phyloP scores from a whole-genome alignment of 2,329 filamentous ascomycete genomes.

The Xylaria sp. region DNA sequence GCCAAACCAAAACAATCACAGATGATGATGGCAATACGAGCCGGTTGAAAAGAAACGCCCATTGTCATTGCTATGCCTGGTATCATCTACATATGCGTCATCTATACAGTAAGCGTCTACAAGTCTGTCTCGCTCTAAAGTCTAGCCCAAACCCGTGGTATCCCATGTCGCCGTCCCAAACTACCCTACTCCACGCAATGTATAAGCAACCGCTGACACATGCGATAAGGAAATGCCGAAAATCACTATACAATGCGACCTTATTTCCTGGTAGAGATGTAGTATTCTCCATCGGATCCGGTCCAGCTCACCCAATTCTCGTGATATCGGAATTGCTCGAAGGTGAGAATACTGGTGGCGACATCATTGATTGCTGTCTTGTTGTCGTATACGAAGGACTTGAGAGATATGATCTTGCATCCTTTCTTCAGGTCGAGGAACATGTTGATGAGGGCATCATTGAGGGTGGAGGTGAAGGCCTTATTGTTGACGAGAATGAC shows the following conservation, averaged over 20 bases:
- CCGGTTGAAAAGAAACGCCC: conserved; percentile 6
- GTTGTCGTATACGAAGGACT: conserved; percentile 86
- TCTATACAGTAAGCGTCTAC: conserved; percentile 46
- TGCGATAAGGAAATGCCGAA: conserved; percentile 11
- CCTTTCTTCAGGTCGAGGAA: conserved; percentile 94
- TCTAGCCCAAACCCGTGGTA: conserved; percentile 37
- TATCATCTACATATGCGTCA: conserved; percentile 41
- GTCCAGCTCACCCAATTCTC: conserved; percentile 93
- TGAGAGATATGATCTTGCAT: conserved; percentile 89
- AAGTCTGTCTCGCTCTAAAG: conserved; percentile 32
- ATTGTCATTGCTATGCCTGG: conserved; percentile 41
- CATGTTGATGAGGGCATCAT: conserved; percentile 84
- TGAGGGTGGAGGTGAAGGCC: conserved; percentile 89
- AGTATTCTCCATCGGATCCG: conserved; percentile 84
- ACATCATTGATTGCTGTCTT: conserved; percentile 83
- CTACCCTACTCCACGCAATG: conserved; percentile 25
- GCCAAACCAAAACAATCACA: conserved; percentile 43
- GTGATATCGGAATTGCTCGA: conserved; percentile 70
- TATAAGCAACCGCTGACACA: conserved; percentile 35
- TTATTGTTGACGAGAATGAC: conserved; percentile 99
- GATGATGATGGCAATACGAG: conserved; percentile 41
- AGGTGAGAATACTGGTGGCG: conserved; percentile 79
- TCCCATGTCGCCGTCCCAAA: conserved; percentile 32
- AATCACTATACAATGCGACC: conserved; percentile 15
- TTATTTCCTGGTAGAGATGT: conserved; percentile 82